Evolutionary conservation across 2,329 filamentous ascomycete species (phyloP), one percentile per base, ranked within the genome.

Genomic region (Eutypa lata): DNA sequence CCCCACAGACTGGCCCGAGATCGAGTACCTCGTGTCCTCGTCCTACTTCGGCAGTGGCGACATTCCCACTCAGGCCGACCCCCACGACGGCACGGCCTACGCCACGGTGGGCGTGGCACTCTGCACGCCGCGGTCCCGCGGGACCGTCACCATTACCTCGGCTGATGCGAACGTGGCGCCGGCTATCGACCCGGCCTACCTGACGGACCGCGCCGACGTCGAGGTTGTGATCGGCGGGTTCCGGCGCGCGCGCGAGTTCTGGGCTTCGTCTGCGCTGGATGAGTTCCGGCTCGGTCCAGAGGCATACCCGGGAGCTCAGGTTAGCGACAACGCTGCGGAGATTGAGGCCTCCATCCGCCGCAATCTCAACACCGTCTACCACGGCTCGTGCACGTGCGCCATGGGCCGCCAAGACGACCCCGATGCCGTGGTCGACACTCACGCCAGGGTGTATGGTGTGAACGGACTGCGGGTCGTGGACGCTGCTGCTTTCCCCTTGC

Each of bases 141-240:
- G 86, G 7, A 77, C 76, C 54, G 74, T 88, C 57, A 87, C 83
- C 68, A 79, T 88, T 57, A 83, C 81, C 50, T 84, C 80, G 26
- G 65, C 78, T 4, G 57, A 67, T 50, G 66, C 59, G 45, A 37
- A 43, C 2, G 61, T 62, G 7, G 50, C 53, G 1, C 68, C 70
- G 3, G 16, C 66, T 44, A 67, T 72, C 51, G 56, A 69, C 50
- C 64, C 68, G 1, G 67, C 65, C 45, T 69, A 58, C 54, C 52
- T 71, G 2, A 57, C 60, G 8, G 53, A 64, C 40, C 62, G 54
- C 1, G 56, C 56, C 63, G 85, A 85, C 61, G 84, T 86, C 67
- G 85, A 88, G 61, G 83, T 86, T 21, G 82, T 82, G 46, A 85
- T 84, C 46, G 82, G 80, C 2, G 84, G 83, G 47, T 74, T 88